These are phyloP conservation scores for Pseudogymnoascus sp. DNA, from an alignment of 2,329 filamentous ascomycete species.

Conservation along the genomic window DNA sequence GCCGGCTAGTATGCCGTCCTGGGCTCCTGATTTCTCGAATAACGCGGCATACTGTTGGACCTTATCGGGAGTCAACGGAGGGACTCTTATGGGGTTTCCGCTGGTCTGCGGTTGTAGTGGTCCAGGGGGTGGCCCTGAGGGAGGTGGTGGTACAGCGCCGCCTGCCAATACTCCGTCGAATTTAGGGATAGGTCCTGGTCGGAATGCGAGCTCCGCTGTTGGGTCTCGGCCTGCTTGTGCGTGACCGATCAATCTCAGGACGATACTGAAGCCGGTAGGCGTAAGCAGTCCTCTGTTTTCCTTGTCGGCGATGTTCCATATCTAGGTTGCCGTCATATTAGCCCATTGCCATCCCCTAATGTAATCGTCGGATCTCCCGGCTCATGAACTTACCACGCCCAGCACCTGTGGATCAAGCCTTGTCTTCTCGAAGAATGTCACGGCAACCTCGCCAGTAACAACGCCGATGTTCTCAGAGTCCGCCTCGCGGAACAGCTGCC, in stretches of 20 bases:
- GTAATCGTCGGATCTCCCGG: not conserved
- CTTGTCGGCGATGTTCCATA: constrained; percentile 97
- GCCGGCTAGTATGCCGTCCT: constrained; percentile 70
- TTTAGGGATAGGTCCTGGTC: constrained; percentile 80
- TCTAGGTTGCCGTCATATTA: constrained; percentile 44
- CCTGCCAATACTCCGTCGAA: constrained; percentile 61
- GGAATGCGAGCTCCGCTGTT: constrained; percentile 70
- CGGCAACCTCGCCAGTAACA: constrained; percentile 89
- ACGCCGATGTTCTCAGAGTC: constrained; percentile 88
- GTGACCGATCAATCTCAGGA: constrained; percentile 89
- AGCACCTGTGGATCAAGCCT: constrained; percentile 76
- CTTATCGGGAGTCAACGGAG: constrained; percentile 80
- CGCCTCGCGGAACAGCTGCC: constrained; percentile 85
- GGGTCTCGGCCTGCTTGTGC: constrained; percentile 83
- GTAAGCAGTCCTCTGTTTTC: constrained; percentile 94
- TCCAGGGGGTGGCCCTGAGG: constrained; percentile 35
- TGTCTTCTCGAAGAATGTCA: constrained; percentile 97
- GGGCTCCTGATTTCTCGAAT: constrained; percentile 80
- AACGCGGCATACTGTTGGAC: constrained; percentile 80
- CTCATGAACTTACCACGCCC: constrained; percentile 61
- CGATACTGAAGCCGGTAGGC: constrained; percentile 85
- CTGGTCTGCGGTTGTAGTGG: constrained; percentile 48
- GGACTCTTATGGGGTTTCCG: constrained; percentile 73
- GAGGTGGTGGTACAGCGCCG: constrained; percentile 39
- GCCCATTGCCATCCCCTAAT: constrained; percentile 3